A percentile compares a stretch with the other conserved stretches of the same genome.
Conservation (phyloP, 2,329 filamentous ascomycete species). For the Cytospora piceae region DNA sequence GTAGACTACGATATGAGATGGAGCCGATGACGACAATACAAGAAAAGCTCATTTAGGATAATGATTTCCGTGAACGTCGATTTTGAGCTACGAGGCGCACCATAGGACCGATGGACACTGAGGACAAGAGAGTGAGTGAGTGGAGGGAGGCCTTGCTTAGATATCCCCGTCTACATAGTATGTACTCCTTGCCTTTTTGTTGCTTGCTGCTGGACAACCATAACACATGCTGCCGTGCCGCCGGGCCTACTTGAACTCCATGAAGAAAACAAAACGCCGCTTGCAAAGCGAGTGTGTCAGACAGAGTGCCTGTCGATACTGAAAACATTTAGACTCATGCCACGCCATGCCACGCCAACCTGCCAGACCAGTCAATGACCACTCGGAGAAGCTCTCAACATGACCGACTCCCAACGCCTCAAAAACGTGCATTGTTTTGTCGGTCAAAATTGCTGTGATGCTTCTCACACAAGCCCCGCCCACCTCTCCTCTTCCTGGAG, state of each 20-base stretch:
- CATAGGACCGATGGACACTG: not conserved
- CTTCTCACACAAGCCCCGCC: too few relatives aligned
- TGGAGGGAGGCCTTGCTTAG: not conserved
- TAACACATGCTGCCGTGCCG: not conserved
- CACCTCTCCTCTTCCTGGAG: not conserved
- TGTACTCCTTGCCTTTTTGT: not conserved
- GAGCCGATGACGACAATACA: not conserved
- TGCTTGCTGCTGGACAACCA: not conserved
- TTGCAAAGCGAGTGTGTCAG: constrained; percentile 1
- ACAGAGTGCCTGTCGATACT: not conserved
- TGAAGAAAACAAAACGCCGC: not conserved
- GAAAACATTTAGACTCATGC: not conserved
- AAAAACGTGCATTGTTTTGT: not conserved
- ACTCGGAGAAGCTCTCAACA: not conserved
- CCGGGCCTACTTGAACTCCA: not conserved
- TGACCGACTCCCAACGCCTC: not conserved
- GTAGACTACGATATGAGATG: not conserved
- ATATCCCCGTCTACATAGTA: not conserved
- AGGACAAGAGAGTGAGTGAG: not conserved
- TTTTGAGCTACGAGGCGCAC: not conserved
- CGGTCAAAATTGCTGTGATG: not conserved
- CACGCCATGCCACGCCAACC: not conserved
- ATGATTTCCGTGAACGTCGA: not conserved
- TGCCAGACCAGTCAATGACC: not conserved
- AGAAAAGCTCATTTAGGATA: not conserved